Evolutionary conservation across 768 basidiomycete species (phyloP).

Genomic region (Collybia sordida): DNA sequence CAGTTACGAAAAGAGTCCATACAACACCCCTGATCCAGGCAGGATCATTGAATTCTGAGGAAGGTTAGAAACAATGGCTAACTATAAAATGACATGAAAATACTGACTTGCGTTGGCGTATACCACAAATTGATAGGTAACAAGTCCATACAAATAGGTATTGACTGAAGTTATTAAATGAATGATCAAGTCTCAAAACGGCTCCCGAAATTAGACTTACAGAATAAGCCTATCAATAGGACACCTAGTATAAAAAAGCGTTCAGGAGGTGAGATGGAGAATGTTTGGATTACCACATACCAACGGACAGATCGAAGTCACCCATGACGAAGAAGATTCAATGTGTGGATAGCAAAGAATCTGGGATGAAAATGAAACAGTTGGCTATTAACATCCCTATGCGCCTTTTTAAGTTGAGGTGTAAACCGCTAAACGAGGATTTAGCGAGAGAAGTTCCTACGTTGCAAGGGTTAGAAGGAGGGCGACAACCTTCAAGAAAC

Average conservation of each 20-base stretch:
- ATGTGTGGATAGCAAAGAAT: background rate
- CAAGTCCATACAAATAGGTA: conserved; percentile 32
- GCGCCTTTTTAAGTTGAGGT: background rate
- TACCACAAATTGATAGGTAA: conserved; percentile 36
- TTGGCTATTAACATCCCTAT: background rate
- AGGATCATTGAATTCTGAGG: conserved; percentile 32
- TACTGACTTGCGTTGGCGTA: conserved; percentile 27
- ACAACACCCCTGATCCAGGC: conserved; percentile 31
- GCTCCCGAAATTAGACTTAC: conserved; percentile 11
- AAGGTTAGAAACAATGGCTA: conserved; percentile 6
- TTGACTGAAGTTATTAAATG: conserved; percentile 16
- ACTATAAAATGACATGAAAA: background rate
- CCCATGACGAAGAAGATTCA: conserved; percentile 14
- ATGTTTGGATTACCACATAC: conserved; percentile 11
- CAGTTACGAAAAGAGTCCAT: conserved; percentile 25
- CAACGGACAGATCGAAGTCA: conserved; percentile 26
- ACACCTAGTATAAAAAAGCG: conserved; percentile 15
- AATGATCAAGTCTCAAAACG: background rate
- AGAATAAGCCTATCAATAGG: conserved; percentile 23
- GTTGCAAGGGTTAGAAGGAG: conserved; percentile 9
- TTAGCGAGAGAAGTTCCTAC: conserved; percentile 4
- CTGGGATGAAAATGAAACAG: background rate
- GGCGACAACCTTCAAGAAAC: conserved; percentile 1
- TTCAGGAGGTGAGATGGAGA: background rate
- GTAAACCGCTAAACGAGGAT: background rate